Evolutionary conservation across 345 rosid species (phyloP).

Genomic region (Raphanus raphanistrum): DNA sequence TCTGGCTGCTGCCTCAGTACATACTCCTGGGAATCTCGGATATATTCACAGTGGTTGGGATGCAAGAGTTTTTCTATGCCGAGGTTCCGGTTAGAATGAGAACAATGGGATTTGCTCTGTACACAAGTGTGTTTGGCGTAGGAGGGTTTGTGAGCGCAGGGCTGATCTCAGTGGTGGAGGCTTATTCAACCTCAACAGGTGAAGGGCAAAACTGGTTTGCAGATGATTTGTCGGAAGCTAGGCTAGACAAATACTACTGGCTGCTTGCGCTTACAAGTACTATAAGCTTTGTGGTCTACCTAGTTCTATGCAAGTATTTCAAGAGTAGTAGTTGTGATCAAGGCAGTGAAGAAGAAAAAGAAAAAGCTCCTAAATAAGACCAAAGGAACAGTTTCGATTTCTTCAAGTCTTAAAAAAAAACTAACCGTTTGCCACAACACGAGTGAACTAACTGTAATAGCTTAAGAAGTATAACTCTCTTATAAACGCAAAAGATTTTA

Average conservation of each 20-base stretch:
- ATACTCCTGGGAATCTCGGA: conserved; percentile 81
- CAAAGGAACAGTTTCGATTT: not conserved
- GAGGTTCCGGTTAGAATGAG: conserved; percentile 87
- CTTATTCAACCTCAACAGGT: conserved; percentile 44
- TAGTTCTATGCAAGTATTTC: conserved; percentile 56
- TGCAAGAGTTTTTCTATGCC: conserved; percentile 94
- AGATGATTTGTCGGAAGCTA: conserved; percentile 80
- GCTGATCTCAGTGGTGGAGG: conserved; percentile 59
- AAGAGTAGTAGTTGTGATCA: conserved; percentile 44
- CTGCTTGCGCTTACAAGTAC: conserved; percentile 60
- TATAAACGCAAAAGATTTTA: conserved; percentile 21
- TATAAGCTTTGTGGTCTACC: conserved; percentile 57
- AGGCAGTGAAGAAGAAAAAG: conserved; percentile 35
- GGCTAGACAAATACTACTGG: conserved; percentile 81
- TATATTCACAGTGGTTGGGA: conserved; percentile 91
- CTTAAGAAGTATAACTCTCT: conserved; percentile 15
- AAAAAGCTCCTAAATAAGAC: conserved; percentile 13
- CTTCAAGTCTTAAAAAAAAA: not conserved
- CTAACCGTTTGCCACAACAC: conserved; percentile 5
- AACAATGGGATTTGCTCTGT: conserved; percentile 89
- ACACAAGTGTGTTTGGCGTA: conserved; percentile 89
- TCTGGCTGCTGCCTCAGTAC: conserved; percentile 90
- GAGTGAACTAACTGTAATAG: conserved; percentile 17
- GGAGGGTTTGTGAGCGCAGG: conserved; percentile 86
- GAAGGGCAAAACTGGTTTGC: conserved; percentile 66